A percentile compares a stretch with the other conserved stretches of the same genome.
These are phyloP conservation scores for Hypoxylon cercidicola DNA, from an alignment of 495 filamentous ascomycete species.

Conservation along the genomic window DNA sequence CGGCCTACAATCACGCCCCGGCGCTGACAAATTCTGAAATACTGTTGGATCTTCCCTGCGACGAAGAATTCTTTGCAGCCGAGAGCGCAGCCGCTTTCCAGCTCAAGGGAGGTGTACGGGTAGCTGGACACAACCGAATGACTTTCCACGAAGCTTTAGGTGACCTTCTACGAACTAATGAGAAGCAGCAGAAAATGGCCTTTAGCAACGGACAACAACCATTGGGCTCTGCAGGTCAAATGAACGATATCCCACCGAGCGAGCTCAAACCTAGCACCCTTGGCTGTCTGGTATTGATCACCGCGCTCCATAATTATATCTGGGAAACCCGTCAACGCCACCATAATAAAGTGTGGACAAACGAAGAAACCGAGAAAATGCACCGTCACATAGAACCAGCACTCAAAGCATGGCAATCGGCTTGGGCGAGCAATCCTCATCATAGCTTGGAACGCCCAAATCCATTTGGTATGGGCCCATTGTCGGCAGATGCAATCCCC, in stretches of 20 bases:
- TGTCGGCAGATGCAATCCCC: conserved; percentile 94
- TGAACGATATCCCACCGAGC: conserved; percentile 64
- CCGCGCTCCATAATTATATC: conserved; percentile 96
- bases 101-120: conserved; percentile 74
- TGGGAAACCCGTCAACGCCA: conserved; percentile 97
- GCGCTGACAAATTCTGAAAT: conserved; percentile 96
- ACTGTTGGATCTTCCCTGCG: conserved; percentile 87
- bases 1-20: conserved; percentile 91
- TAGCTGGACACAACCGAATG: conserved; percentile 71
- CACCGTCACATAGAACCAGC: conserved; percentile 96
- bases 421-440: conserved; percentile 87
- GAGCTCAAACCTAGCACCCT: conserved; percentile 91
- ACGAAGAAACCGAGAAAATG: conserved; percentile 93
- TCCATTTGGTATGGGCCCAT: conserved; percentile 85
- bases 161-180: conserved; percentile 80
- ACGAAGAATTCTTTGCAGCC: conserved; percentile 91
- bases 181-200: conserved; percentile 70
- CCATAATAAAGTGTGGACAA: conserved; percentile 89
- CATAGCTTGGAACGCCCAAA: conserved; percentile 92
- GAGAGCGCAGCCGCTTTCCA: conserved; percentile 83
- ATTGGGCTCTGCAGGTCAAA: conserved; percentile 56
- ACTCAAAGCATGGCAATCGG: conserved; percentile 92
- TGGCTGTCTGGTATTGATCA: conserved; percentile 92
- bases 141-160: conserved; percentile 82
- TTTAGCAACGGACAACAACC: conserved; percentile 54